A percentile compares a stretch with the other conserved stretches of the same genome.
Conservation (phyloP, 75 land plant species). For the Selaginella tamariscina region DNA sequence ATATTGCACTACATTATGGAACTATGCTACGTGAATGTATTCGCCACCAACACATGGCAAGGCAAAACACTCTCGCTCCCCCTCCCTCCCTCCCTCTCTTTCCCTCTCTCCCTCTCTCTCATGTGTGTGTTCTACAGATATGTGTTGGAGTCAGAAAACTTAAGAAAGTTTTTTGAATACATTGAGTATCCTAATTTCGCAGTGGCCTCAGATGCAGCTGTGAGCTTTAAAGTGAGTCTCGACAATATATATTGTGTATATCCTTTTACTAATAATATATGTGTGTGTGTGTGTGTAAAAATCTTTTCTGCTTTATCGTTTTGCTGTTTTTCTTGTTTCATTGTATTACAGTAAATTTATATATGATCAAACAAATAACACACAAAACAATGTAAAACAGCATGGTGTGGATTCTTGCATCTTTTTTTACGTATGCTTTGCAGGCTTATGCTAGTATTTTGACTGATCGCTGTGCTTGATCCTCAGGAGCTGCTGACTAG, state of each 20-base stretch:
- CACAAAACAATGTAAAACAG: too few species aligned
- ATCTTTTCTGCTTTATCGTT: not conserved
- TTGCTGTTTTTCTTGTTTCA: too few species aligned
- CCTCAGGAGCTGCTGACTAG: slow-evolving; percentile 86
- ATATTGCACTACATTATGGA: slow-evolving; percentile 92
- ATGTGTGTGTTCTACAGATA: slow-evolving; percentile 36
- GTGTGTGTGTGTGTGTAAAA: too few species aligned
- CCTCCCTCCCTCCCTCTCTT: not conserved
- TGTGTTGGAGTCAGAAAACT: slow-evolving; percentile 67
- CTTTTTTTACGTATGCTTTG: not conserved
- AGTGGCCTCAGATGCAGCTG: slow-evolving; percentile 86
- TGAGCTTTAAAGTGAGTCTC: slow-evolving; percentile 74
- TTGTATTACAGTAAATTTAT: too few species aligned
- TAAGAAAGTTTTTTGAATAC: slow-evolving; percentile 76
- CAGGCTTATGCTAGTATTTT: not conserved
- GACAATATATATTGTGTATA: not conserved
- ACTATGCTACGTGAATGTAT: slow-evolving; percentile 94
- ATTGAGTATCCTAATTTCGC: slow-evolving; percentile 91
- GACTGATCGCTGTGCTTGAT: not conserved
- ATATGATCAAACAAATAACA: too few species aligned
- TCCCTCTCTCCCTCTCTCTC: not conserved
- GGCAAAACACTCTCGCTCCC: slow-evolving; percentile 14
- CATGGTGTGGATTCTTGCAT: not conserved
- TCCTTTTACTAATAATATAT: too few species aligned
- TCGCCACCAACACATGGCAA: slow-evolving; percentile 86